Conservation (phyloP, 2,329 filamentous ascomycete genomes). For the Blastomyces parvus region DNA sequence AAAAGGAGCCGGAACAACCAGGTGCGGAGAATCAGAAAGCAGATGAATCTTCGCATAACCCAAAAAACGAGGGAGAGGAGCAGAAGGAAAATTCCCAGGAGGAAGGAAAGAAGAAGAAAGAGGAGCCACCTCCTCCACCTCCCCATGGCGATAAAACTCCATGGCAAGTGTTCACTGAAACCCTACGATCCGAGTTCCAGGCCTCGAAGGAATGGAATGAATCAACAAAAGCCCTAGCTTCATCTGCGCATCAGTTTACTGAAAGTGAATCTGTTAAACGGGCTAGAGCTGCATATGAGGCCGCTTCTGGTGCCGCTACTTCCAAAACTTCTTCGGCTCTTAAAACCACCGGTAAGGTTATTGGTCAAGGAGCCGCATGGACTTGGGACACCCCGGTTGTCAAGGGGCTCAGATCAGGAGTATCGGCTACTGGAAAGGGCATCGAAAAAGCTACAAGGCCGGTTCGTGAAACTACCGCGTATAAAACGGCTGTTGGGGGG, state of each 20-base stretch:
- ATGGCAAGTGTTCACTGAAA: constrained; percentile 98
- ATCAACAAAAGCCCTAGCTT: constrained; percentile 87
- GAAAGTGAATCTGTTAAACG: constrained; percentile 86
- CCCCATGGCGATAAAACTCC: constrained; percentile 97
- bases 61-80: constrained; percentile 37
- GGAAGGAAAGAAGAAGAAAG: constrained; percentile 49
- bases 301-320: constrained; percentile 73
- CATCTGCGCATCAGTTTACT: constrained; percentile 78
- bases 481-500: constrained; percentile 55
- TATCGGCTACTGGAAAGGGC: constrained; percentile 73
- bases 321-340: constrained; percentile 69
- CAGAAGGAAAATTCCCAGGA: constrained; percentile 36
- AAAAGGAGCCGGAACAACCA: constrained; percentile 35
- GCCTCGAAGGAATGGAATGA: constrained; percentile 99
- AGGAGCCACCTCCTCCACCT: constrained; percentile 68
- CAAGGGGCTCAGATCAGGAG: constrained; percentile 79
- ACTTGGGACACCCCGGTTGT: constrained; percentile 94
- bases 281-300: constrained; percentile 76
- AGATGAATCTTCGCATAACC: constrained; percentile 36
- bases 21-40: constrained; percentile 30
- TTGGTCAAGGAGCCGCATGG: constrained; percentile 88
- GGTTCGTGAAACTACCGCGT: constrained; percentile 87
- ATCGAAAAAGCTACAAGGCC: constrained; percentile 93
- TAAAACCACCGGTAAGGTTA: constrained; percentile 73
- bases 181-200: constrained; percentile 87